Percentiles rank a stretch among this genome's conserved stretches.
Evolutionary conservation across 1,284 basidiomycete species (phyloP).

Genomic region (Phellopilus nigrolimitatus): DNA sequence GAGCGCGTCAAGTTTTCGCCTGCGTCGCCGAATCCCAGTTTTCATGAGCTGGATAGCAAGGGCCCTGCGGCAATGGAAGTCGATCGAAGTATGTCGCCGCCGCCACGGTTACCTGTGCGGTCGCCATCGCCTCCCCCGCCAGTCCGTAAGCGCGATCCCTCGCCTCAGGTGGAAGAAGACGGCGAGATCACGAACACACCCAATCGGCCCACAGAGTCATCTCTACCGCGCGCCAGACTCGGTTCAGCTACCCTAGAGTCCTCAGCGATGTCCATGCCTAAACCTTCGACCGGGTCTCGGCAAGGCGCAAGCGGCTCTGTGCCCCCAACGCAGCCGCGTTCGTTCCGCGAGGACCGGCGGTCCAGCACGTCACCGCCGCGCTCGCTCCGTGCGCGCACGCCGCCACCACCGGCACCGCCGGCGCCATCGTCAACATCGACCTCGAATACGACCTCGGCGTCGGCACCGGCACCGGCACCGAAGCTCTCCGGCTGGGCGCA

Average conservation of each 20-base stretch:
- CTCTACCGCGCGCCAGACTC: neutral
- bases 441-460: no score
- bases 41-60: conserved; percentile 9
- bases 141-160: no score
- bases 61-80: conserved; percentile 2
- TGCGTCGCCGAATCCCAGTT: no score
- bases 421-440: no score
- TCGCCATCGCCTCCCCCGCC: conserved; percentile 7
- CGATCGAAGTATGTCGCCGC: no score
- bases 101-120: no score
- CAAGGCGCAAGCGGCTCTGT: conserved; percentile 37
- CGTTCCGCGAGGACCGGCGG: conserved; percentile 33
- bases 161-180: conserved; percentile 52
- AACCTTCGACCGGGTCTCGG: neutral
- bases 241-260: neutral
- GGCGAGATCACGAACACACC: conserved; percentile 44
- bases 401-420: no score
- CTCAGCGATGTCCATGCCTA: neutral
- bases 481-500: neutral
- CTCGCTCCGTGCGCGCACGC: neutral
- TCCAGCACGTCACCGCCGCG: conserved; percentile 13
- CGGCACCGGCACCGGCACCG: conserved; percentile 25
- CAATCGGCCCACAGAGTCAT: neutral
- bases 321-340: conserved; percentile 45
- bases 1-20: conserved; percentile 3